Percentiles rank a stretch among this genome's conserved stretches.
These are phyloP conservation scores for Saprolegnia diclina DNA, from an alignment of 352 stramenopile genomes.

Conservation along the genomic window DNA sequence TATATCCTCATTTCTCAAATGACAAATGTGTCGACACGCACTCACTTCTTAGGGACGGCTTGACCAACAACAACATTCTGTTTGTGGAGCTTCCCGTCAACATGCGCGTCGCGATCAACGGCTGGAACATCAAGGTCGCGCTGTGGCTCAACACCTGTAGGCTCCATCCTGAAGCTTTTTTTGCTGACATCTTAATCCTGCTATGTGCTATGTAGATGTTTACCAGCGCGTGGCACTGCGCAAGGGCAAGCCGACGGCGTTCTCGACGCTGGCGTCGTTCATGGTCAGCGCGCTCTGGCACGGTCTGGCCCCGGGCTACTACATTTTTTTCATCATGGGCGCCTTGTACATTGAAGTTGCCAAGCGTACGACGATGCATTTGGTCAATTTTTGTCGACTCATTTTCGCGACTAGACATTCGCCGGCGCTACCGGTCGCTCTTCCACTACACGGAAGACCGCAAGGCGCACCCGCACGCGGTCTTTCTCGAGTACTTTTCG, in stretches of 20 bases:
- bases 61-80: conserved; percentile 82
- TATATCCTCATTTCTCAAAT: not conserved
- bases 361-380: conserved; percentile 45
- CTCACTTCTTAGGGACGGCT: conserved; percentile 49
- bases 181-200: not conserved
- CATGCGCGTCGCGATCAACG: conserved; percentile 81
- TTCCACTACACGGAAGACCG: conserved; percentile 86
- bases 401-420: conserved; percentile 42
- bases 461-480: conserved; percentile 61
- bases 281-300: conserved; percentile 83
- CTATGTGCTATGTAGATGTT: conserved; percentile 45
- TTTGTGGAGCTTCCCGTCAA: conserved; percentile 83
- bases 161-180: conserved; percentile 17
- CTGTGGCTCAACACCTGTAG: conserved; percentile 83
- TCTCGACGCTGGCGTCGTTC: conserved; percentile 75
- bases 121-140: conserved; percentile 85
- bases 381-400: not conserved
- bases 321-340: conserved; percentile 82
- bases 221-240: conserved; percentile 78
- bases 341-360: conserved; percentile 83
- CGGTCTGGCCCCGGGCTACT: conserved; percentile 82
- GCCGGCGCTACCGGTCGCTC: conserved; percentile 59
- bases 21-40: not conserved
- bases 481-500: conserved; percentile 72
- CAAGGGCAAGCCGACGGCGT: conserved; percentile 60